These are phyloP conservation scores for Hyphodiscus hymeniophilus DNA, from an alignment of 495 filamentous ascomycete genomes.

Conservation along the genomic window DNA sequence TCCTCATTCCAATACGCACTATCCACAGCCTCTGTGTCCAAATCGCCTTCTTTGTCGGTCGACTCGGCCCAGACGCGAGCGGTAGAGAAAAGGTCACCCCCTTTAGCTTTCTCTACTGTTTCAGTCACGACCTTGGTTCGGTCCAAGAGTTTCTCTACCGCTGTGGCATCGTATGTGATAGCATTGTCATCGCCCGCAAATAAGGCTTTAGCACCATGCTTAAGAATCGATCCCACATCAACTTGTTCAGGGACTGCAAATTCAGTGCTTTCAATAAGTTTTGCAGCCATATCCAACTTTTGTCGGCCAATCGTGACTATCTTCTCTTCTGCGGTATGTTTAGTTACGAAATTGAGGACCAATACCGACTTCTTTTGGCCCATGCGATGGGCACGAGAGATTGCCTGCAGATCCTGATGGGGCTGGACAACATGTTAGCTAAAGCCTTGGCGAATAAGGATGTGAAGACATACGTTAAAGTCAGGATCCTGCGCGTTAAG, in stretches of 20 bases:
- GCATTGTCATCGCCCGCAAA: slow-evolving; percentile 70
- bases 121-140: slow-evolving; percentile 70
- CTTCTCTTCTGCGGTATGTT: slow-evolving; percentile 83
- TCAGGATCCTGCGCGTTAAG: slow-evolving; percentile 58
- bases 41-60: slow-evolving; percentile 49
- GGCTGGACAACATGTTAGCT: slow-evolving; percentile 34
- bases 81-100: no score
- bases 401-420: slow-evolving; percentile 92
- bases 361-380: slow-evolving; percentile 93
- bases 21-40: slow-evolving; percentile 27
- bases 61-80: slow-evolving; percentile 83
- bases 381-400: slow-evolving; percentile 91
- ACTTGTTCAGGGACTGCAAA: slow-evolving; percentile 62
- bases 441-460: neutral
- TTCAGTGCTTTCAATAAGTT: slow-evolving; percentile 85
- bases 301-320: slow-evolving; percentile 94
- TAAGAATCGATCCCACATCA: slow-evolving; percentile 82
- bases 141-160: slow-evolving; percentile 83
- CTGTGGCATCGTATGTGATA: slow-evolving; percentile 70
- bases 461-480: slow-evolving; percentile 53
- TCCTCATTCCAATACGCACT: no score
- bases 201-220: slow-evolving; percentile 77
- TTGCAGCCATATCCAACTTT: slow-evolving; percentile 90
- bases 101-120: no score
- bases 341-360: slow-evolving; percentile 88